Percentiles rank a stretch among this genome's conserved stretches.
Conservation (phyloP, 2,329 filamentous ascomycete genomes). For the Fusarium brevicatenulatum region DNA sequence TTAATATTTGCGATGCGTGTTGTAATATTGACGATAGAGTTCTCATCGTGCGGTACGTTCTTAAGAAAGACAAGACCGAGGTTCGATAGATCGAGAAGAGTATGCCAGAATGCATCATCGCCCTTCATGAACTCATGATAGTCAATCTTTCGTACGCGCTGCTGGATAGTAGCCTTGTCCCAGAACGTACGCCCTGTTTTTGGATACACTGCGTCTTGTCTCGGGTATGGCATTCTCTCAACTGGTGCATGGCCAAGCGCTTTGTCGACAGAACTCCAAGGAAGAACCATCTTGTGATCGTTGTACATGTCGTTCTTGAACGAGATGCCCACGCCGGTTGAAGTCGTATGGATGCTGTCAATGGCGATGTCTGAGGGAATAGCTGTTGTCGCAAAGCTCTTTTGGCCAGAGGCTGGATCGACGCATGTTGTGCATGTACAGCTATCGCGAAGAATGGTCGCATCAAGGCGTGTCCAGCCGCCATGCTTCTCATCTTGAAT, state of each 20-base stretch:
- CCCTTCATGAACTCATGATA: constrained; percentile 78
- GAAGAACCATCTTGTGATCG: constrained; percentile 49
- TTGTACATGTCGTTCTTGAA: constrained; percentile 64
- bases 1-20: constrained; percentile 80
- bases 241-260: constrained; percentile 39
- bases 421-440: constrained; percentile 65
- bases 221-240: constrained; percentile 37
- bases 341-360: constrained; percentile 42
- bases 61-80: constrained; percentile 82
- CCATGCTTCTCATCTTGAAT: constrained; percentile 35
- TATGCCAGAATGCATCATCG: constrained; percentile 64
- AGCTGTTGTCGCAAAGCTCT: constrained; percentile 59
- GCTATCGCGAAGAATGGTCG: constrained; percentile 60
- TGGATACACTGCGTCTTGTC: constrained; percentile 43
- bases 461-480: constrained; percentile 41
- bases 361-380: constrained; percentile 51
- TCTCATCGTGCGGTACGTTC: constrained; percentile 74
- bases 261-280: constrained; percentile 52
- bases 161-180: constrained; percentile 51
- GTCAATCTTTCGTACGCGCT: constrained; percentile 66
- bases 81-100: constrained; percentile 69
- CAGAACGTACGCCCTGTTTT: constrained; percentile 53
- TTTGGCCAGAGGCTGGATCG: constrained; percentile 68
- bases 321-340: constrained; percentile 62
- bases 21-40: constrained; percentile 74